Base-by-base conservation (phyloP, 306 rosid genomes). In the Ormosia emarginata region DNA sequence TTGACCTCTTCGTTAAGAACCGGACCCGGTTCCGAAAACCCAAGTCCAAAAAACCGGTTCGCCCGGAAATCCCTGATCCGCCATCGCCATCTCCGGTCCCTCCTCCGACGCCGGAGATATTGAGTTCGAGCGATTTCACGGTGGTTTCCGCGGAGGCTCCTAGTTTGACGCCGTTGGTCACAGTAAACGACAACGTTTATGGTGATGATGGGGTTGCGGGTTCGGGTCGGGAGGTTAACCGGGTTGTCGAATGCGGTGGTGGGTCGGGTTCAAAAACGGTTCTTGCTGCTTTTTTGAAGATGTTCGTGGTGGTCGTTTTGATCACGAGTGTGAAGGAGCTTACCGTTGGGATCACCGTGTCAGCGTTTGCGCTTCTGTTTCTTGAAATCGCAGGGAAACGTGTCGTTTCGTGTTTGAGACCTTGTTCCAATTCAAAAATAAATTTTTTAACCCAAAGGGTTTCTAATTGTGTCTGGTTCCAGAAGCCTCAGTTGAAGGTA, bases 1-100 rank as follows among this genome's bases (percentile, higher is more conserved):
- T 93, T 69, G 97, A 94, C 30, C 98, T 94, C 78, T 86, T 94
- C 84, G 91, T 90, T 49, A 90, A 93, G 86, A 94, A 94, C 76
- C 92, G 94, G 1, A 89, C 79, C 74, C 92, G 92, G 1, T 73
- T 93, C 71, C 71, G 17, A 7, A 89, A 82, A 6, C 61, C 80
- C 18, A 77, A 37, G 10, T 13, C 33, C 9, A 77, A 9, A 15
- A 78, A 32, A 71, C 74, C 71, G 5, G 2, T 14, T 5, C 83
- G 0, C 11, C 32, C n/a, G 4, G 74, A 82, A 7, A 14, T 32
- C 11, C 17, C 24, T n/a, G 68, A 85, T 83, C 82, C 82, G 0
- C 24, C 72, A 0, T 69, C 81, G 0, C 82, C 75, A 0, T 49
- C 84, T 8, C 29, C 79, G 0, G 0, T 37, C 4, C 32, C 86